Evolutionary conservation across 345 rosid genomes (phyloP).

Genomic region (Chamaenerion angustifolium): DNA sequence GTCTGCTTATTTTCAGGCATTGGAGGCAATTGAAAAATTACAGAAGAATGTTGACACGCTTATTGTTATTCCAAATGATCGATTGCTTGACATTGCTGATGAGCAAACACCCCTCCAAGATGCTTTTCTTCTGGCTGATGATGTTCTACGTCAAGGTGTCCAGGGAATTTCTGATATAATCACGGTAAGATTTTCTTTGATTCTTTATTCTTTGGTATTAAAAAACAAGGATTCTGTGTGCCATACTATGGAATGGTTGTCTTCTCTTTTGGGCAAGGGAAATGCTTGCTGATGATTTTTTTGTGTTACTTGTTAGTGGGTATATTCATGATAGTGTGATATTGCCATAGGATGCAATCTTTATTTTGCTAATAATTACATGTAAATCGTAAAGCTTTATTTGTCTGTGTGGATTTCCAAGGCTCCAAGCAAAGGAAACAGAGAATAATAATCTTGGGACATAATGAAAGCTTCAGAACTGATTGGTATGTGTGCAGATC

Average conservation of each 20-base stretch:
- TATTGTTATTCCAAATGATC: conserved; percentile 93
- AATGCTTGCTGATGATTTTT: too few species aligned
- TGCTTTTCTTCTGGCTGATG: conserved; percentile 97
- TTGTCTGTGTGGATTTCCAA: too few species aligned
- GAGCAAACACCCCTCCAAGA: conserved; percentile 97
- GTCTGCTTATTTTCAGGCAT: conserved; percentile 44
- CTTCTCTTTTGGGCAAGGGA: too few species aligned
- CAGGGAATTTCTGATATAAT: conserved; percentile 98
- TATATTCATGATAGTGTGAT: too few species aligned
- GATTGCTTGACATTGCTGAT: conserved; percentile 90
- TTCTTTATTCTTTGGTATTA: not conserved
- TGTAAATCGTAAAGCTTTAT: too few species aligned
- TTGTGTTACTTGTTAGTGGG: too few species aligned
- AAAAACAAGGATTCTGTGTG: not conserved
- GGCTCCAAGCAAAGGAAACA: too few species aligned
- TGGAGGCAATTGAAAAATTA: conserved; percentile 88
- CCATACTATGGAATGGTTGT: not conserved
- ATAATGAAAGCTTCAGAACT: not conserved
- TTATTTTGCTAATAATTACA: too few species aligned
- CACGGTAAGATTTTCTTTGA: conserved; percentile 40
- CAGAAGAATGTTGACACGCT: conserved; percentile 95
- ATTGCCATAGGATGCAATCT: too few species aligned
- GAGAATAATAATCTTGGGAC: not conserved
- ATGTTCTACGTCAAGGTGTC: conserved; percentile 97
- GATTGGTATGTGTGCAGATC: conserved; percentile 33